Base-by-base conservation (phyloP, 129 eudicot genomes). In the Helianthus tuberosus region DNA sequence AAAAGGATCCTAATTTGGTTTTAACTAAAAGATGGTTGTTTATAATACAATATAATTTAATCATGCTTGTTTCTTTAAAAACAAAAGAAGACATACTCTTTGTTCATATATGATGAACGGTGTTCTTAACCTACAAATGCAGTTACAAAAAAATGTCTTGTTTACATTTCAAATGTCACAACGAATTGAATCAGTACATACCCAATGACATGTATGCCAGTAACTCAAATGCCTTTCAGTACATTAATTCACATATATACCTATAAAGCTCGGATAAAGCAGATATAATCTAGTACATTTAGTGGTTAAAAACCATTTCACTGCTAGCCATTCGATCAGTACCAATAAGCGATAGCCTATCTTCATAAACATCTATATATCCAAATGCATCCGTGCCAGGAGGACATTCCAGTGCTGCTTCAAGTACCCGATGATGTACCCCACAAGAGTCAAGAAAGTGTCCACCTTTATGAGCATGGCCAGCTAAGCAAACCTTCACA, bases 351-450 rank as follows among this genome's bases (percentile, higher is more conserved):
- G 86, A 78, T 51, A 95, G 39, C 69, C 92, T 78, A 69, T 95
- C 93, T 39, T 89, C 84, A 75, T 81, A 91, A 68, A 89, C 88
- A 80, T 95, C 95, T 12, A 91, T n/a, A 68, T 78, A 72, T 32
- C 99, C 99, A 67, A 85, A 95, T 44, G 99, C 88, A 80, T 87
- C 82, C 11, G 87, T 83, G 48, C 96, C 90, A 1, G 97, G 96
- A 66, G 96, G 96, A 67, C 99, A 91, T 77, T 95, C 99, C 52
- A 95, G 77, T 16, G 99, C 92, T 5, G 99, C 99, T 85, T 89
- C 99, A 76, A 95, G 88, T 41, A 95, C 96, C 54, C 96, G 88
- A 79, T 95, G 99, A 64, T 95, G 99, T 0, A 95, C 84, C 76
- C 99, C 97, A 38, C 77, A 76, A 41, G 96, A 89, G 76, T 95